Base-by-base conservation (phyloP, 2,329 filamentous ascomycete species). In the Pseudodiploospora longispora region DNA sequence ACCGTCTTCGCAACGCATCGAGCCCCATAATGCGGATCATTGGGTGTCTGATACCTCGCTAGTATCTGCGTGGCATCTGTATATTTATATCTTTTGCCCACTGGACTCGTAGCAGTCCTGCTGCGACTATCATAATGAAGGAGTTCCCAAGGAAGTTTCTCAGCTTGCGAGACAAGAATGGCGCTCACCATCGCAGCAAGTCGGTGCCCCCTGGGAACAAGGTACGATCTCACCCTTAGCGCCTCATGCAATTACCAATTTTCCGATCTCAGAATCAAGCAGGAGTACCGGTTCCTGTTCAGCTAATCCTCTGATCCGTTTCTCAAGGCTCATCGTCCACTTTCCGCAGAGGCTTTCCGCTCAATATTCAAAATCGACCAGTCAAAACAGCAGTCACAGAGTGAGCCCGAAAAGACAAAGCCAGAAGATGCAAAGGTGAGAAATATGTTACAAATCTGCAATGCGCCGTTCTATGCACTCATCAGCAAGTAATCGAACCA, bases 161-260 rank as follows among this genome's bases (percentile, higher is more conserved):
- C 48, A 85, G 78, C 62, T 72, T 83, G 53, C 78, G 83, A 52
- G 84, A 87, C 56, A 87, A 78, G 65, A 72, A 71, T 61, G 70
- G 67, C 47, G 53, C 60, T 33, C 74, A 78, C 52, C 69, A 68
- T 46, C 72, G 76, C 47, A 72, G 70, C 55, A 78, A 75, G 55
- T 80, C 76, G 38, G 69, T 70, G 19, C 75, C 80, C 44, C 69
- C 74, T 27, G 62, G 66, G 27, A 69, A 44, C 37, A 57, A 53
- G 51, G 62, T 54, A 43, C 36, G n/a, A 9, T 19, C 7, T 36
- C 29, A 33, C 30, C 8, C 30, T 38, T 19, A 19, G 19, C 19
- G 19, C 19, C 27, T 27, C 36, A 5, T 27, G 31, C 34, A 36
- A 40, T 28, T 30, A 34, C 12, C n/a, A 31, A 32, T 19, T 38